A percentile compares a stretch with the other conserved stretches of the same genome.
Evolutionary conservation across 805 yeast genomes (phyloP).

Genomic region (Saturnispora serradocipensis): DNA sequence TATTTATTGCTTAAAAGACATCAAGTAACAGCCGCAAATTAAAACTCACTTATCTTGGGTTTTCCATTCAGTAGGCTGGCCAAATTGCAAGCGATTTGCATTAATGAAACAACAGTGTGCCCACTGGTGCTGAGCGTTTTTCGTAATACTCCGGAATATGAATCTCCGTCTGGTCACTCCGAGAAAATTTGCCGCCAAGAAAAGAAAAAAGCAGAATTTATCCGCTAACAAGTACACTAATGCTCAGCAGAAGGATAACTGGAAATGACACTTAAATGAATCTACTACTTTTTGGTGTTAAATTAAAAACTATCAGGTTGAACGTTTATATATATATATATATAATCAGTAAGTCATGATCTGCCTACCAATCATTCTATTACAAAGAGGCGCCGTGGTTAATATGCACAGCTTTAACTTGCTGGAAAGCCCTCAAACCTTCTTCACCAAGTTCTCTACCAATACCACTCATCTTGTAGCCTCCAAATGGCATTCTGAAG

Average conservation of each 20-base stretch:
- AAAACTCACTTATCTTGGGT: too few species aligned
- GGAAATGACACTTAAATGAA: too few species aligned
- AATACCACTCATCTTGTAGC: conserved; percentile 81
- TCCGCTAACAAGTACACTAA: not conserved
- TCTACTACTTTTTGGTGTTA: too few species aligned
- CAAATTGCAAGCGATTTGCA: not conserved
- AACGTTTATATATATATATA: not conserved
- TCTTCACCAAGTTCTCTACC: conserved; percentile 92
- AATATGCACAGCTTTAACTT: conserved; percentile 73
- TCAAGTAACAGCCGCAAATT: too few species aligned
- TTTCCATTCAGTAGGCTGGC: too few species aligned
- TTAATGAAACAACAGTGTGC: not conserved
- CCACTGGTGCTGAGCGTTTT: not conserved
- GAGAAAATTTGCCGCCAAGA: not conserved
- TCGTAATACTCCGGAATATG: not conserved
- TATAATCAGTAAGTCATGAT: not conserved
- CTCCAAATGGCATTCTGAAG: conserved; percentile 85
- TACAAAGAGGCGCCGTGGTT: conserved; percentile 25
- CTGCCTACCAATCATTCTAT: not conserved
- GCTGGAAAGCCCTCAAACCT: conserved; percentile 78
- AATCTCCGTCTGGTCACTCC: not conserved
- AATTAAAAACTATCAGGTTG: not conserved
- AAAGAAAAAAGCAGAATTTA: not conserved
- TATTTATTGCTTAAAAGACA: too few species aligned
- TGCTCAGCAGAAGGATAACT: too few species aligned